phyloP scores from a whole-genome alignment of 75 land plant genomes.

The Pinus taeda region DNA sequence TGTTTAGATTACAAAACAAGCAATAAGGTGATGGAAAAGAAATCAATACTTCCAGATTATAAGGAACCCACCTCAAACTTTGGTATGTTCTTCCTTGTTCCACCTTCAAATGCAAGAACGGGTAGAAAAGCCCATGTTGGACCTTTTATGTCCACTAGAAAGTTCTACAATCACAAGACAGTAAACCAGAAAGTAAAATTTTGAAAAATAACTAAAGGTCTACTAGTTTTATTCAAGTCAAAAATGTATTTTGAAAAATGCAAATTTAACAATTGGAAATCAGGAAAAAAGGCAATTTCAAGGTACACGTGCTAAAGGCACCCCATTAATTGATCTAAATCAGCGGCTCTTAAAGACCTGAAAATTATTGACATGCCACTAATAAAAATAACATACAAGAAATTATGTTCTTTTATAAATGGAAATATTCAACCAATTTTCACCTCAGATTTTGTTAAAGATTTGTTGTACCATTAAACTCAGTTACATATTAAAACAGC shows the following conservation, averaged over 20 bases:
- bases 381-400: background rate
- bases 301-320: background rate
- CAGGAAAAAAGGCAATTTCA: background rate
- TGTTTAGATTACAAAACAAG: background rate
- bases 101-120: constrained; percentile 95
- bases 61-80: constrained; percentile 67
- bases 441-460: background rate
- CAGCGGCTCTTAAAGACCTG: background rate
- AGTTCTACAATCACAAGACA: constrained; percentile 46
- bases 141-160: constrained; percentile 84
- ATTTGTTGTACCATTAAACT: background rate
- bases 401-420: background rate
- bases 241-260: constrained; percentile 1
- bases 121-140: constrained; percentile 74
- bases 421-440: background rate
- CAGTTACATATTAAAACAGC: background rate
- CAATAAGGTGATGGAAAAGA: background rate
- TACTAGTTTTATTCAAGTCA: background rate
- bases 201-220: background rate
- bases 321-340: background rate
- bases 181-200: background rate
- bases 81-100: constrained; percentile 84
- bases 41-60: too few relatives aligned
- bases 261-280: background rate
- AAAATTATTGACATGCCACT: background rate